Base-by-base conservation (phyloP, 2,329 filamentous ascomycete species). In the Monilinia polystroma region DNA sequence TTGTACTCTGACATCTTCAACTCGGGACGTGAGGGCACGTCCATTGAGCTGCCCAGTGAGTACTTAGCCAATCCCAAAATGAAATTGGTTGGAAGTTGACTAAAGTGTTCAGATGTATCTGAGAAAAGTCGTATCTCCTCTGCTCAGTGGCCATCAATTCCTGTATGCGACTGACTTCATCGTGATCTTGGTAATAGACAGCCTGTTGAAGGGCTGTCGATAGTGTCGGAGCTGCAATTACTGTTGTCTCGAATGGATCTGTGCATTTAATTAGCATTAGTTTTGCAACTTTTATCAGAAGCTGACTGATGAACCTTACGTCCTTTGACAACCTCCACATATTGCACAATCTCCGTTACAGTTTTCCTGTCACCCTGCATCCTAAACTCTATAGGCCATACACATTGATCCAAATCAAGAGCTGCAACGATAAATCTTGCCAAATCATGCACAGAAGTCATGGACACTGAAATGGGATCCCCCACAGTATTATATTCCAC, bases 381-480 rank as follows among this genome's bases (percentile, higher is more conserved):
- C 51, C 83, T 84, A 75, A 90, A 87, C 74, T 92, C 90, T 7
- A 78, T 76, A 3, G 89, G 89, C 90, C 90, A 93, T 23, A 76
- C 81, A 8, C 80, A 78, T 10, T 81, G 80, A 0, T 82, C 83
- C 52, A 91, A 77, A 56, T 90, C 87, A 41, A 91, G 76, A 18
- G 90, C 85, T n/a, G 87, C 85, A 14, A 88, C 87, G 11, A 93
- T 80, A 71, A 90, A 92, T n/a, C 83, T 82, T 32, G 84, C 90
- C 6, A 92, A 84, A 72, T 93, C 90, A 69, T 85, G 81, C 20
- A 87, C 84, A 5, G 89, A 89, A 2, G 88, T 92, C 80, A 93
- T 79, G 71, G 85, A 88, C 7, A 93, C 77, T 10, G 79, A 81
- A n/a, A 84, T 82, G 0, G 80, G 78, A 35, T 81, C 78, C 0